Evolutionary conservation across 441 rosid genomes (phyloP).

Genomic region (Omphalea diandra): DNA sequence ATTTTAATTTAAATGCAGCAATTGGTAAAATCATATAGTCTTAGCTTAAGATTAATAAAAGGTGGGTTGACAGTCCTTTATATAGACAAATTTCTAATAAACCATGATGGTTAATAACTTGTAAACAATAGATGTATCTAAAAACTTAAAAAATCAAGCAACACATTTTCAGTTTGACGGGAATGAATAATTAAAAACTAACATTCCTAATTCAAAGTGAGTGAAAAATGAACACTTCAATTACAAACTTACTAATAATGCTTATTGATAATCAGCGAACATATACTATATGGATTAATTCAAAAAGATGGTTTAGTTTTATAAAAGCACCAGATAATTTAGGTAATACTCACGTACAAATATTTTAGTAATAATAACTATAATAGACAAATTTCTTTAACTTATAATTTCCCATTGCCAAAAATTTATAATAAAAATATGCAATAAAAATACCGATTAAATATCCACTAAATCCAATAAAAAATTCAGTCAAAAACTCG

Average conservation of each 20-base stretch:
- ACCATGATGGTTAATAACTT: neutral
- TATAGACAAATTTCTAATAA: neutral
- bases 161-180: neutral
- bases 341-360: neutral
- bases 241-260: neutral
- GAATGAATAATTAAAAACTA: neutral
- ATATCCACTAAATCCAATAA: too few relatives aligned
- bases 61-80: too few relatives aligned
- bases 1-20: neutral
- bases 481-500: too few relatives aligned
- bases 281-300: neutral
- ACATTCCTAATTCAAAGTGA: neutral
- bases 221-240: neutral
- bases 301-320: neutral
- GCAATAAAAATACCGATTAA: too few relatives aligned
- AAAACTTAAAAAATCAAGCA: neutral
- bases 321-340: neutral
- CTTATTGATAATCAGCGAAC: neutral
- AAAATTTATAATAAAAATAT: too few relatives aligned
- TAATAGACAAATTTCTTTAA: neutral
- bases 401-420: neutral
- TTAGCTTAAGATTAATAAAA: neutral
- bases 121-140: neutral
- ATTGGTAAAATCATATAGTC: neutral
- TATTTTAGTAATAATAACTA: too few relatives aligned